A percentile compares a stretch with the other conserved stretches of the same genome.
These are phyloP conservation scores for Fusarium tricinctum DNA, from an alignment of 2,329 filamentous ascomycete species.

Conservation along the genomic window DNA sequence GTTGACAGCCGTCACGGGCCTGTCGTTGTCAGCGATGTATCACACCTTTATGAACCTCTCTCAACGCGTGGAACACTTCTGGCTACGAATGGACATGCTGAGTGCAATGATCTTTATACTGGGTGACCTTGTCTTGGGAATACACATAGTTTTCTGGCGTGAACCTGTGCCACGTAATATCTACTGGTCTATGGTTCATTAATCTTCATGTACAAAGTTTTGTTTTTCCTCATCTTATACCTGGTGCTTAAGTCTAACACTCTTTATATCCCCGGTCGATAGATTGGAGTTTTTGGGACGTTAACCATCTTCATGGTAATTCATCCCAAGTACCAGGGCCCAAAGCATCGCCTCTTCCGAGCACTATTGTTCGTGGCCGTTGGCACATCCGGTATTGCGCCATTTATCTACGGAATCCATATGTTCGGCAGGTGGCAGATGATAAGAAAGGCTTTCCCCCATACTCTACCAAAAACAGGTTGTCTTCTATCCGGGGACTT, in stretches of 20 bases:
- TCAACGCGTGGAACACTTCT: not conserved
- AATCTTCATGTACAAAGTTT: too few relatives aligned
- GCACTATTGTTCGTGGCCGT: not conserved
- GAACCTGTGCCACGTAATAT: not conserved
- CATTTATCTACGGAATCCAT: not conserved
- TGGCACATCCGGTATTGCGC: not conserved
- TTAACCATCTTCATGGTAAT: not conserved
- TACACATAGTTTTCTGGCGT: constrained; percentile 5
- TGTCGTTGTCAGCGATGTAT: not conserved
- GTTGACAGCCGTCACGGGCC: not conserved
- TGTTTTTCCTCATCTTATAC: not conserved
- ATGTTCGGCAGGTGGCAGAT: not conserved
- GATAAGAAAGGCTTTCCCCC: not conserved
- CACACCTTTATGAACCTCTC: constrained; percentile 6
- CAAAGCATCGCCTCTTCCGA: not conserved
- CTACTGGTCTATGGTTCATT: constrained; percentile 6
- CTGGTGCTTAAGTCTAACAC: not conserved
- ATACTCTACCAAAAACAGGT: not conserved
- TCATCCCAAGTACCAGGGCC: constrained; percentile 3
- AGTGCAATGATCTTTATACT: not conserved
- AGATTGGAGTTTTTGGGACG: not conserved
- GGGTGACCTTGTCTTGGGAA: not conserved
- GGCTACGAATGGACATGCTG: constrained; percentile 2
- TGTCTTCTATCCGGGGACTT: too few relatives aligned
- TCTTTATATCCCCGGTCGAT: not conserved